Evolutionary conservation across 192 early-diverging fungal species (phyloP), one percentile per base, ranked within the genome.

Genomic region (Coemansia pectinata): DNA sequence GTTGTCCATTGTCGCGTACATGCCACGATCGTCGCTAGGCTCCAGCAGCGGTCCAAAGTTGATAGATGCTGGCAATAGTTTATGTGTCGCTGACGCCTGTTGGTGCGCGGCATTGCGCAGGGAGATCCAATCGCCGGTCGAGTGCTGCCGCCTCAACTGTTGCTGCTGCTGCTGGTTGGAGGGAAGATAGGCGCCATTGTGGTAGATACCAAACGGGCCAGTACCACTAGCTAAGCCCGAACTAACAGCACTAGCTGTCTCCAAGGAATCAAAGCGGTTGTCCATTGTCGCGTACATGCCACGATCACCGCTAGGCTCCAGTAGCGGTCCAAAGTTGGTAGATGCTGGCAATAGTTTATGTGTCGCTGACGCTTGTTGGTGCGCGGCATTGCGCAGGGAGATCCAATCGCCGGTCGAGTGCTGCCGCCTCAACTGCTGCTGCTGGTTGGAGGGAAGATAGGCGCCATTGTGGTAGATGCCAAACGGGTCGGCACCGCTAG

Each of bases 101-200:
- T 45, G 38, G 17, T 33, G 29, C 40, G 64, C 23, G 11, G 63
- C 40, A 5, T 38, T 62, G 40, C 74, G 67, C 57, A 81, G 36
- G 17, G 72, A 58, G 1, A 69, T 40, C 74, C 74, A 82, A 60
- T 77, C 79, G 9, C 73, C 79, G 0, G 68, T 77, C 11, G 79
- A 77, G 61, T 82, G 79, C 70, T 81, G 79, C 19, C 79, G 73
- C 29, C 71, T 74, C 55, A 81, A 47, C 42, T 81, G 73, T 36
- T 72, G 78, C 48, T 81, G 79, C 14, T 64, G 68, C 29, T 64
- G 66, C 25, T 33, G 29, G 9, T 40, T 40, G 19, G 41, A 62
- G 5, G 61, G 66, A 21, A 59, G 44, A 40, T 41, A 52, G 15
- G 72, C 42, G 1, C 67, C 62, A 36, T 57, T 57, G 19, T 66